Base-by-base conservation (phyloP, 768 basidiomycete species). In the Austroboletus eburneus region DNA sequence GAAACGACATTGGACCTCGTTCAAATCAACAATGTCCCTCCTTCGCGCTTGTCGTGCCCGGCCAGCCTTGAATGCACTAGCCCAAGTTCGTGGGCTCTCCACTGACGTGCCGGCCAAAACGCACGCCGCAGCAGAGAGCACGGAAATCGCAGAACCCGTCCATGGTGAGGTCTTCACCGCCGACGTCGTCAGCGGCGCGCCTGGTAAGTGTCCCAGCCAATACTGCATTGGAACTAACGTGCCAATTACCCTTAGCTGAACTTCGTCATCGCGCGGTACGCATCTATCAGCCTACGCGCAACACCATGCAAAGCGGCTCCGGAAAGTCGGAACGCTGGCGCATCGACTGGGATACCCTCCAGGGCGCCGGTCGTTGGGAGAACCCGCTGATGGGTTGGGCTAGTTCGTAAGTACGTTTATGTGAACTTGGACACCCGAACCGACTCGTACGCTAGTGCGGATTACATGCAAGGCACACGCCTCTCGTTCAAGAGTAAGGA, bases 341-440 rank as follows among this genome's bases (percentile, higher is more conserved):
- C 54, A 81, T 99, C 59, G 95, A 98, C 67, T 98, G 85, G 74
- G 95, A 98, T 58, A 82, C 82, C 46, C 72, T 97, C n/a, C 81
- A 80, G 48, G 91, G 94, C 27, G 83, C 79, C 23, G 92, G 90
- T 12, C 78, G 95, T 42, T 99, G 95, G 95, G 93, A 97, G 76
- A 99, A 98, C 62, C 91, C 91, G 4, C 66, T 99, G 55, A 99
- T 98, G 91, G 95, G 95, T 36, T 99, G 80, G 75, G 94, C 93
- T 0, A 89, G 85, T 72, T 92, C 91, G 88, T 94, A 64, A 69
- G 88, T 77, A 27, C 27, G 12, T 3, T 43, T 33, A 34, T 36
- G 21, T 5, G 25, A 29, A 27, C 23, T 13, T 43, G 39, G 53
- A 44, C 30, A 27, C 4, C 12, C 16, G 21, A 36, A 37, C 50